A percentile compares a stretch with the other conserved stretches of the same genome.
phyloP scores from a whole-genome alignment of 202 grass and related monocot genomes.

The Schoenoplectus tabernaemontani region DNA sequence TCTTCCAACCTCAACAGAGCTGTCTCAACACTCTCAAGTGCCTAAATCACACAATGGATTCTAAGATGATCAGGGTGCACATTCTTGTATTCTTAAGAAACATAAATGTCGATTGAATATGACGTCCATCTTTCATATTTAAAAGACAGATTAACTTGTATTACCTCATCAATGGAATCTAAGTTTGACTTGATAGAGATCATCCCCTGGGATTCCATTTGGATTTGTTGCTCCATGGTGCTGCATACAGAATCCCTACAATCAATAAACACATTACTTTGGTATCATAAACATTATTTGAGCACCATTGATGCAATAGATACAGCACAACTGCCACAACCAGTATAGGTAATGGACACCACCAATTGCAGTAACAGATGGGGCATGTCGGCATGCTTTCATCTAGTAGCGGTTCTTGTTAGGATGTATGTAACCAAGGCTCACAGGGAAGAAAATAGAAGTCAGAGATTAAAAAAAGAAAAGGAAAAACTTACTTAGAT shows the following conservation, averaged over 20 bases:
- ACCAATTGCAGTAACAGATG: background rate
- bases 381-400: background rate
- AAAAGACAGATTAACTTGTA: background rate
- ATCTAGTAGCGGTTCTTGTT: background rate
- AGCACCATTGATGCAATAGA: background rate
- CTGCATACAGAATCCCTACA: constrained; percentile 35
- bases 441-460: background rate
- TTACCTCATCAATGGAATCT: constrained; percentile 94
- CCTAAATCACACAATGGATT: constrained; percentile 41
- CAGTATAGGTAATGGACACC: background rate
- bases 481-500: constrained; percentile 44
- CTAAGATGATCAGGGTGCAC: background rate
- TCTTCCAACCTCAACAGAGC: constrained; percentile 89
- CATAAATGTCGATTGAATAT: background rate
- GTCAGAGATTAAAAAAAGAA: background rate
- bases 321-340: background rate
- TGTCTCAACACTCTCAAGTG: constrained; percentile 95
- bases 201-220: constrained; percentile 25
- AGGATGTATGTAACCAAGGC: background rate
- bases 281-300: background rate
- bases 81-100: background rate
- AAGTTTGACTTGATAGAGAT: constrained; percentile 35
- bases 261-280: constrained; percentile 15
- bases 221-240: constrained; percentile 30
- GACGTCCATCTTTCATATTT: background rate